Conservation (phyloP, 768 basidiomycete species). For the Pleurotus sapidus region DNA sequence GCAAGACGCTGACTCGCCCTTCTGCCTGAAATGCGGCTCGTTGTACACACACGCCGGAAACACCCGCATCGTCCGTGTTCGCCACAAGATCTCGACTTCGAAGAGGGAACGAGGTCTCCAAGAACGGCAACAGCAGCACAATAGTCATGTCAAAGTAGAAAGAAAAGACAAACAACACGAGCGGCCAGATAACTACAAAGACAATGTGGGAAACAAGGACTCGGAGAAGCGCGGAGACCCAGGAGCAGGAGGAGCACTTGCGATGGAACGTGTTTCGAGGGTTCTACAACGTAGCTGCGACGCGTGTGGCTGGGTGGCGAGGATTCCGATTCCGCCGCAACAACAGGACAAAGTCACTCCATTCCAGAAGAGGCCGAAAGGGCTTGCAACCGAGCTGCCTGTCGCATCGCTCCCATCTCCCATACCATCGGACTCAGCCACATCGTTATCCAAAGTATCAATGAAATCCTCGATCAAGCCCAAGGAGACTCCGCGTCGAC, state of each 20-base stretch:
- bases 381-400: too few species aligned
- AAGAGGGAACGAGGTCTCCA: too few species aligned
- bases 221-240: not conserved
- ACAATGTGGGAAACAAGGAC: not conserved
- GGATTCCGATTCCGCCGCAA: slow-evolving; percentile 15
- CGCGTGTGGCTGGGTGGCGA: slow-evolving; percentile 24
- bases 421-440: slow-evolving; percentile 3
- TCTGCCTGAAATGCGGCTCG: slow-evolving; percentile 54
- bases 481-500: not conserved
- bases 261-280: slow-evolving; percentile 7
- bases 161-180: not conserved
- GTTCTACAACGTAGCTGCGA: slow-evolving; percentile 25
- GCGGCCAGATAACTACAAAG: slow-evolving; percentile 15
- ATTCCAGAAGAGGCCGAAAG: not conserved
- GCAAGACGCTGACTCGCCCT: slow-evolving; percentile 19
- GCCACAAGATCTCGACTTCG: not conserved
- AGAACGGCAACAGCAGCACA: too few species aligned
- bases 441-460: slow-evolving; percentile 11
- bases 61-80: slow-evolving; percentile 30
- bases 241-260: too few species aligned
- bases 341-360: not conserved
- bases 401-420: not conserved
- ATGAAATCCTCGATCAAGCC: slow-evolving; percentile 1
- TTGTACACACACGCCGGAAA: slow-evolving; percentile 39
- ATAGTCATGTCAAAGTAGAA: too few species aligned